Evolutionary conservation across 768 basidiomycete species (phyloP), one percentile per base, ranked within the genome.

Genomic region (Lactarius vividus): DNA sequence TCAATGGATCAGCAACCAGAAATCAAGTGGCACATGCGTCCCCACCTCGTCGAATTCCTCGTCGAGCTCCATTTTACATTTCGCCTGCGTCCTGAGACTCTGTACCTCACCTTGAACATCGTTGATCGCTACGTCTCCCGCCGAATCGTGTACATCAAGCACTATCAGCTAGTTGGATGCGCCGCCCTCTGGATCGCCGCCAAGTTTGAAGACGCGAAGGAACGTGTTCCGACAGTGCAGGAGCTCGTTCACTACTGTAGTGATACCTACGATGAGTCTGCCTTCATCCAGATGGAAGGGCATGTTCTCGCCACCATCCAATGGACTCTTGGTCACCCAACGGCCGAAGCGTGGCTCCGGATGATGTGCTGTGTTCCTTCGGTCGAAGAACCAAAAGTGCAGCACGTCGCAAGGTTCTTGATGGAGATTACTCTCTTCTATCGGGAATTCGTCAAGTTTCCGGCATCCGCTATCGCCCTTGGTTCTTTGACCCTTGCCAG

Each of bases 401-500:
- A 97, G 73, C 91, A 97, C 73, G 90, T 98, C 69, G 94, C 97
- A 3, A 88, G 97, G 57, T 99, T 98, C 82, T 78, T 98, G 75
- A 99, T 99, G 97, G 97, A 99, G 78, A 94, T 98, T 73, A 98
- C 97, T 35, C 86, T 99, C 59, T 98, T 98, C 81, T 91, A 98
- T 77, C 88, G 94, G 65, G 97, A 98, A 75, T 98, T 96, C 77
- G 82, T 97, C 77, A 87, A 87, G 72, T 91, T 87, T 74, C 79
- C 87, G 9, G 88, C 96, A 2, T 96, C 92, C 1, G 84, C 91
- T 49, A 89, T 98, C 74, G 96, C 97, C 39, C 79, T 87, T n/a
- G 97, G 91, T 58, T 85, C 95, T 26, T 80, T 98, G 70, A 89
- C 92, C 6, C 84, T 98, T 55, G 92, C 97, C 5, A 86, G 95